Evolutionary conservation across 106 monocot species (phyloP).

Genomic region (Apostasia ramifera): DNA sequence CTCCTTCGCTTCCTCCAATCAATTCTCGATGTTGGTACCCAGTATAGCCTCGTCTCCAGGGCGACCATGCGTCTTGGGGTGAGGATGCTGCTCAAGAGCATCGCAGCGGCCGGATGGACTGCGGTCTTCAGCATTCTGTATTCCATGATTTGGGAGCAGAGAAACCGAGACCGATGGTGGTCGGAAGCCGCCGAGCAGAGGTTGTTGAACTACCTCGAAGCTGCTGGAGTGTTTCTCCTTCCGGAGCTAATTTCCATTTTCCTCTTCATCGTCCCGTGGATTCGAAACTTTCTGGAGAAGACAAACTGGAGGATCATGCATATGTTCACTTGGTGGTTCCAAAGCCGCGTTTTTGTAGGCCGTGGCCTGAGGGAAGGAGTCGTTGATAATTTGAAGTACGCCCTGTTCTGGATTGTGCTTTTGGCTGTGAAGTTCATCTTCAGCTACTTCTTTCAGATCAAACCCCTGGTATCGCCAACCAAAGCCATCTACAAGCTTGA

Average conservation of each 20-base stretch:
- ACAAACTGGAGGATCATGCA: slow-evolving; percentile 82
- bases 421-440: slow-evolving; percentile 77
- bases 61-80: slow-evolving; percentile 42
- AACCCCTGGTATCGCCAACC: slow-evolving; percentile 68
- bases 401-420: slow-evolving; percentile 68
- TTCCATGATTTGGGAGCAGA: slow-evolving; percentile 56
- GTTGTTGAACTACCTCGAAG: slow-evolving; percentile 46
- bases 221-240: slow-evolving; percentile 53
- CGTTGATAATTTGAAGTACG: slow-evolving; percentile 76
- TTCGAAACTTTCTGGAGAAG: slow-evolving; percentile 80
- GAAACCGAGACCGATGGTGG: slow-evolving; percentile 47
- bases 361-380: slow-evolving; percentile 75
- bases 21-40: slow-evolving; percentile 55
- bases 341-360: slow-evolving; percentile 79
- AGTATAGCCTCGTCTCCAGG: slow-evolving; percentile 52
- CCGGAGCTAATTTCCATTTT: slow-evolving; percentile 61
- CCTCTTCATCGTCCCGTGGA: slow-evolving; percentile 77
- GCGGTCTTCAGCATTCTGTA: slow-evolving; percentile 55
- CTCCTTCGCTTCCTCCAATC: slow-evolving; percentile 61
- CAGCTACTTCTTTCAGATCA: slow-evolving; percentile 97
- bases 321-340: slow-evolving; percentile 90
- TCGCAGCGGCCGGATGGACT: slow-evolving; percentile 45
- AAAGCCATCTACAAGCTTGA: slow-evolving; percentile 53
- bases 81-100: slow-evolving; percentile 61
- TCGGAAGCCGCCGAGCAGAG: slow-evolving; percentile 37